Evolutionary conservation across 148 eudicot genomes (phyloP), one percentile per base, ranked within the genome.

Genomic region (Suaeda aralocaspica): DNA sequence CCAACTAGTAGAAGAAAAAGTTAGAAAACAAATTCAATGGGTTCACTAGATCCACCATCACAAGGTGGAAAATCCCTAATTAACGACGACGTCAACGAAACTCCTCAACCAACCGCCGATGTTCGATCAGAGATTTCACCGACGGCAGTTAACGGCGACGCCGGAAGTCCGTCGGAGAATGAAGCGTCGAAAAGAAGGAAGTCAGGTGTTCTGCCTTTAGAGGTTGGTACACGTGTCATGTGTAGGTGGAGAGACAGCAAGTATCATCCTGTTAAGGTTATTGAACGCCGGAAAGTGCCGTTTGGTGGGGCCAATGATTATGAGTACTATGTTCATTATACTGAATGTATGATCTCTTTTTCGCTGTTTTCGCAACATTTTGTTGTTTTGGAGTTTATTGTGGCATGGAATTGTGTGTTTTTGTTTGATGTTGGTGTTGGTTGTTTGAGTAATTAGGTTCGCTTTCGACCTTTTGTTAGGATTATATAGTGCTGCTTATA

Each of bases 311-410:
- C 82, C 52, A 85, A 77, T 67, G 94, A 92, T 10, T 92, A 92
- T 72, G 98, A 92, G 78, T 92, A 92, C 75, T 92, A 92, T 59
- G 98, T 92, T 51, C 96, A 92, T 76, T 92, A 92, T 68, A 92
- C 96, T 6, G 98, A 92, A 64, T 92, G 98, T 92, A 70, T 73
- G 92, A 21, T 51, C 48, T 57, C n/a, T 63, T 42, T 13, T 5
- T 65, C 29, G 5, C 9, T 49, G 0, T 18, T 63, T 11, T 7
- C 10, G 39, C 15, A 46, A 51, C 26, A 14, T 6, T 62, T 58
- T 34, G 6, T 72, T 48, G 60, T 4, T 36, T 36, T 36, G 41
- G 41, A 8, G 46, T 59, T 58, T 11, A 22, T 34, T 5, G 15
- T 45, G 8, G 64, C 41, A n/a, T 42, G 25, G 45, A 48, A 49